A percentile compares a stretch with the other conserved stretches of the same genome.
These are phyloP conservation scores for Cryptosporidium canis DNA, from an alignment of 169 alveolate species.

Conservation along the genomic window DNA sequence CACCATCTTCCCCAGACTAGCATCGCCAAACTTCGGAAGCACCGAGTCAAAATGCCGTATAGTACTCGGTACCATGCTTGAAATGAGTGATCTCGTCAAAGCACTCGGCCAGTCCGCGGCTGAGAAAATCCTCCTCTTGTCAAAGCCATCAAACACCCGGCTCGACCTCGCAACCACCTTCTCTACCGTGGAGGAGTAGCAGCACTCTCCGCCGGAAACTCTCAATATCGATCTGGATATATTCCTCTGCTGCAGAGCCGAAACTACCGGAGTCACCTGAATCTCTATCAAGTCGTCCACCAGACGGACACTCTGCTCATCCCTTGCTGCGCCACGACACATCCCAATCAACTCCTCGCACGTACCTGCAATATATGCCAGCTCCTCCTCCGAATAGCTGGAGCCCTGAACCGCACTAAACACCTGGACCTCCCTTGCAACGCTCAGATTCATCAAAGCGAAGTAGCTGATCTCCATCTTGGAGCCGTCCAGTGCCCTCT, in stretches of 20 bases:
- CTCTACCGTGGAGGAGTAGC: not conserved
- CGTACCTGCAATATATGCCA: not conserved
- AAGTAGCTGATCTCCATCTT: slow-evolving; percentile 5
- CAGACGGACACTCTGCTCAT: not conserved
- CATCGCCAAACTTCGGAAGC: not conserved
- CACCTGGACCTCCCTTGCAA: slow-evolving; percentile 4
- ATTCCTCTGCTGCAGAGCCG: slow-evolving; percentile 1
- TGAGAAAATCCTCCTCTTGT: not conserved
- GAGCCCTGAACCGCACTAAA: not conserved
- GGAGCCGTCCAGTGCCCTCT: not conserved
- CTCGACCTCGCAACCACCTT: not conserved
- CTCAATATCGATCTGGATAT: slow-evolving; percentile 15
- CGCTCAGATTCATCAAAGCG: slow-evolving; percentile 1
- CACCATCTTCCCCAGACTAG: not conserved
- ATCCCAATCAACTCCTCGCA: not conserved
- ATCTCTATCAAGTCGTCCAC: slow-evolving; percentile 1
- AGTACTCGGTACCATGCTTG: slow-evolving; percentile 39
- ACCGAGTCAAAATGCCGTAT: not conserved
- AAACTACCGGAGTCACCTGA: slow-evolving; percentile 2
- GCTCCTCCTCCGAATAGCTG: not conserved
- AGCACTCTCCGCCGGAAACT: not conserved
- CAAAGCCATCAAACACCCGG: not conserved
- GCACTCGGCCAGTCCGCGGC: slow-evolving; percentile 22
- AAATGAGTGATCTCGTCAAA: not conserved
- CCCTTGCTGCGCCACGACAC: not conserved